Conservation (phyloP, 345 rosid genomes). For the Camelina neglecta region DNA sequence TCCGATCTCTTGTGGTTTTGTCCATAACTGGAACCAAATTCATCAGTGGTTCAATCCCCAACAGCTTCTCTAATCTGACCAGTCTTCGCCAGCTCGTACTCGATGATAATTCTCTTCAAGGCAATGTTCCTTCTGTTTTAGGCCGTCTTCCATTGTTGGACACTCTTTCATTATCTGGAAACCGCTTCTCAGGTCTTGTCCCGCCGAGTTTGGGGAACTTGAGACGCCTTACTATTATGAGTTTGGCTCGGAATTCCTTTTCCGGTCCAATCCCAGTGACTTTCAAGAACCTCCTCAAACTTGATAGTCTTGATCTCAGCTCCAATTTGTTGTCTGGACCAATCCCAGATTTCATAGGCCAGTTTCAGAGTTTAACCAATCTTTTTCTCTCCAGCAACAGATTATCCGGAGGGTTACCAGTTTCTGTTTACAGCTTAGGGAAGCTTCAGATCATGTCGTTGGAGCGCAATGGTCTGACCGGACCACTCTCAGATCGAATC, state of each 20-base stretch:
- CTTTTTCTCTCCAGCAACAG: slow-evolving; percentile 74
- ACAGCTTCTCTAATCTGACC: slow-evolving; percentile 54
- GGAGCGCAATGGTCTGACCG: slow-evolving; percentile 67
- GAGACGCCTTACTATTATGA: slow-evolving; percentile 51
- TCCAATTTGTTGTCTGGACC: slow-evolving; percentile 69
- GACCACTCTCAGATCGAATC: slow-evolving; percentile 70
- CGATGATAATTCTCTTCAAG: slow-evolving; percentile 76
- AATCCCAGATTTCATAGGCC: slow-evolving; percentile 62
- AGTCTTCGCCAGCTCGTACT: slow-evolving; percentile 63
- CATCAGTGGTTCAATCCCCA: slow-evolving; percentile 80
- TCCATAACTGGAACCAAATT: slow-evolving; percentile 71
- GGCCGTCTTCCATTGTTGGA: slow-evolving; percentile 59
- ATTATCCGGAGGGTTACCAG: slow-evolving; percentile 64
- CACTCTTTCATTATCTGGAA: slow-evolving; percentile 67
- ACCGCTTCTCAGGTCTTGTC: slow-evolving; percentile 64
- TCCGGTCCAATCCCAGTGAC: slow-evolving; percentile 73
- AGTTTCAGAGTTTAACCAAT: slow-evolving; percentile 54
- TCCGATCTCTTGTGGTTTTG: slow-evolving; percentile 65
- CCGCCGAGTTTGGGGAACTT: slow-evolving; percentile 71
- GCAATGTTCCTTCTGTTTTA: slow-evolving; percentile 65
- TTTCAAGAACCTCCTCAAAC: slow-evolving; percentile 50
- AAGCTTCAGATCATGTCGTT: slow-evolving; percentile 62
- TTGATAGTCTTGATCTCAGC: slow-evolving; percentile 82
- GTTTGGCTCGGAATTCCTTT: slow-evolving; percentile 62
- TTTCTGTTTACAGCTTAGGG: slow-evolving; percentile 60